A percentile compares a stretch with the other conserved stretches of the same genome.
Conservation (phyloP, 2,329 filamentous ascomycete species). For the Penicillium hesseltinei region DNA sequence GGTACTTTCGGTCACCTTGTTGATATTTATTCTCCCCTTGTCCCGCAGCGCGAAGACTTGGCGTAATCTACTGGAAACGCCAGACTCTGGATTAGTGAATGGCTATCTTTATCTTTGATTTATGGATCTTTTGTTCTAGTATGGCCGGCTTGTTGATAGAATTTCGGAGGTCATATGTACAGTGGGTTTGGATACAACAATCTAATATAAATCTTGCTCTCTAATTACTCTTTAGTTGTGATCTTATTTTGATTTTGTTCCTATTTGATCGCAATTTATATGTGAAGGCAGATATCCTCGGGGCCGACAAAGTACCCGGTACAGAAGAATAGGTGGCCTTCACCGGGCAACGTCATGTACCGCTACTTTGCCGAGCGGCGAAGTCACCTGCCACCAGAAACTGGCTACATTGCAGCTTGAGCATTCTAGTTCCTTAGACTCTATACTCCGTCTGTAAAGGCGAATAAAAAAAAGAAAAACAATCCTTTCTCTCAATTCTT, state of each 20-base stretch:
- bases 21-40: constrained; percentile 5
- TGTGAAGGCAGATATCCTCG: neutral
- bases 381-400: constrained; percentile 24
- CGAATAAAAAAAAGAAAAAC: neutral
- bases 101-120: neutral
- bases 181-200: constrained; percentile 6
- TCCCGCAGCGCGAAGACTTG: constrained; percentile 11
- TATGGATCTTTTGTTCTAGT: neutral
- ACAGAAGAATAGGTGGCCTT: constrained; percentile 3
- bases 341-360: constrained; percentile 19
- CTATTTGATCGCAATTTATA: neutral
- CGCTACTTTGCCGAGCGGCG: constrained; percentile 21
- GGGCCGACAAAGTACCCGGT: constrained; percentile 7
- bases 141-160: constrained; percentile 16
- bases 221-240: neutral
- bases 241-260: neutral
- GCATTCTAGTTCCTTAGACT: constrained; percentile 5
- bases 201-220: constrained; percentile 1
- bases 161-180: constrained; percentile 12
- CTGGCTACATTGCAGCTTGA: constrained; percentile 5
- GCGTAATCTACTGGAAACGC: constrained; percentile 11
- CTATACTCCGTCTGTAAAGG: neutral
- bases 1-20: constrained; percentile 1
- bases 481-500: neutral
- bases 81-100: neutral